Evolutionary conservation across 2,329 filamentous ascomycete species (phyloP), one percentile per base, ranked within the genome.

Genomic region (Beauveria rudraprayagi): DNA sequence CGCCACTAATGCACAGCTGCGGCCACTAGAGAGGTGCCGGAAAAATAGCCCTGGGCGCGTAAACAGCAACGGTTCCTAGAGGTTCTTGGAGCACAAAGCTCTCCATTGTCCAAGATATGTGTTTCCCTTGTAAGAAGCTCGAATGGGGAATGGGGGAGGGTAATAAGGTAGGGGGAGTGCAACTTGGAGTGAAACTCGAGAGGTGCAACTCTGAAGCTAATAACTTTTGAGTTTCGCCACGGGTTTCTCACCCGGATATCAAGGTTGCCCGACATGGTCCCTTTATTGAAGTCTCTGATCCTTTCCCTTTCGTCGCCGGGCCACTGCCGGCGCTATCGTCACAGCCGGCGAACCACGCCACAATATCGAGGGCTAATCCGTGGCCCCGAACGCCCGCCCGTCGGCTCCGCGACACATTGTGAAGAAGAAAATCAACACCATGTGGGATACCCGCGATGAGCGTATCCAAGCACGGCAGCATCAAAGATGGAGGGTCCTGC

Each of bases 311-410:
- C 30, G n/a, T 24, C n/a, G 34, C 34, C 22, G 44, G 55, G 55
- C 34, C 55, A 50, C 55, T 57, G 44, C 55, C 55, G 44, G 34
- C 55, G 55, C 55, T 26, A 57, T 57, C 54, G 54, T 24, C 34
- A 28, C 37, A 37, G 43, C 19, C 50, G 37, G 37, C 43, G 43
- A 56, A 56, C 43, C 54, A 56, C 28, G 43, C 54, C 54, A 56
- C 54, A 56, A 56, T 56, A 47, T 56, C 54, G 28, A 47, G n/a
- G 8, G 43, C 19, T 14, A 37, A 37, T 47, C 28, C 54, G 26
- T 22, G 8, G n/a, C 53, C 34, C 51, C 41, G 24, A 44, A 46
- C 14, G 44, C 24, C 40, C 40, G 40, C 41, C 54, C 26, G 24
- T 37, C 54, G 43, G 54, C 54, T 56, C 54, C 54, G 54, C 37